Percentiles rank a stretch among this genome's conserved stretches.
These are phyloP conservation scores for Emmonsia crescens DNA, from an alignment of 2,329 filamentous ascomycete genomes.

Conservation along the genomic window DNA sequence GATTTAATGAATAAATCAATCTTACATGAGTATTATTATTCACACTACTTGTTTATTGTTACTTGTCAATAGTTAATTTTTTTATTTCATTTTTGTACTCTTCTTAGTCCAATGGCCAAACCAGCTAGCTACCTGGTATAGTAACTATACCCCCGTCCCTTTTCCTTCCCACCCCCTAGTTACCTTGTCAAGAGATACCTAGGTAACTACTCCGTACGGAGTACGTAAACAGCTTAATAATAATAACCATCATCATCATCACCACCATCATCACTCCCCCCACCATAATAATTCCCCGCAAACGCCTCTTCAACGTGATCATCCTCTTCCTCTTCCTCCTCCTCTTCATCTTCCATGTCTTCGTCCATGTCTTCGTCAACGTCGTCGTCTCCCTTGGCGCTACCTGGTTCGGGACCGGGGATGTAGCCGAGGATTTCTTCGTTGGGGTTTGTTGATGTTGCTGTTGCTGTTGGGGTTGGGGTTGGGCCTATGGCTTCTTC, in stretches of 20 bases:
- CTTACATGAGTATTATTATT: too few species aligned
- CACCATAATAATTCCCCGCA: constrained; percentile 25
- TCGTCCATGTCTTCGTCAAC: constrained; percentile 19
- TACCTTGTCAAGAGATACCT: too few species aligned
- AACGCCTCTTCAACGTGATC: constrained; percentile 28
- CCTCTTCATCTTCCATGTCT: constrained; percentile 21
- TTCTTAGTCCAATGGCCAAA: too few species aligned
- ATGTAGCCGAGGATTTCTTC: constrained; percentile 19
- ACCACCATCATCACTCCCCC: constrained; percentile 27
- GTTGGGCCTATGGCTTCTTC: constrained; percentile 5
- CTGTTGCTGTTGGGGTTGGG: not conserved
- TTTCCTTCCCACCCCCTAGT: too few species aligned
- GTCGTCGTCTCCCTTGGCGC: constrained; percentile 18
- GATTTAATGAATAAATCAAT: too few species aligned
- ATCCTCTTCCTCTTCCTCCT: constrained; percentile 26
- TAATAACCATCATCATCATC: constrained; percentile 23
- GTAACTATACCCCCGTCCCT: too few species aligned
- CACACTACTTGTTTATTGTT: too few species aligned
- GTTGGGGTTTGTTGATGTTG: constrained; percentile 9
- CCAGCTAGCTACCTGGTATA: too few species aligned
- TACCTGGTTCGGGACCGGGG: constrained; percentile 13
- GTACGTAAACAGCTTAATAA: constrained; percentile 4
- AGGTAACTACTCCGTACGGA: too few species aligned
- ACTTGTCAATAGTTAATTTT: too few species aligned
- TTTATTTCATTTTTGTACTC: too few species aligned